Conservation (phyloP, 2,329 filamentous ascomycete species). For the Colletotrichum sp. region DNA sequence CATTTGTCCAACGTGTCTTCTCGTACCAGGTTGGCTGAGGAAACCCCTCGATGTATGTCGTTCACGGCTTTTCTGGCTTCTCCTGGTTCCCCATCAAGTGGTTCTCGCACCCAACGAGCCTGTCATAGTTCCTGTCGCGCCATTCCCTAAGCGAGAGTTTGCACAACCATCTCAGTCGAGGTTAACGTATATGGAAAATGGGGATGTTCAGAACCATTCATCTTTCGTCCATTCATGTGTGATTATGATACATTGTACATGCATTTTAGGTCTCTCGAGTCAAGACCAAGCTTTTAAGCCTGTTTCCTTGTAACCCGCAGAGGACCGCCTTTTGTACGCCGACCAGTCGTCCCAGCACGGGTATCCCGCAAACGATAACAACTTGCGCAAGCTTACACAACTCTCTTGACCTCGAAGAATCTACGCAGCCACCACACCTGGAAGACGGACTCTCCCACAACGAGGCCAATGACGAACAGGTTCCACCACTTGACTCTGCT, state of each 20-base stretch:
- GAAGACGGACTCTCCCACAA: conserved; percentile 92
- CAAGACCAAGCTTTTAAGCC: background rate
- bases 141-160: background rate
- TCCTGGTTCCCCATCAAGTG: background rate
- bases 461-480: conserved; percentile 88
- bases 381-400: conserved; percentile 53
- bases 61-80: background rate
- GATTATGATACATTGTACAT: conserved; percentile 14
- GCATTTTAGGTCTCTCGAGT: background rate
- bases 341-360: conserved; percentile 1
- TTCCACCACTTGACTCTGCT: conserved; percentile 99
- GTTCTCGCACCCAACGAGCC: background rate
- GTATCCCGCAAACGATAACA: conserved; percentile 3
- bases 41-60: background rate
- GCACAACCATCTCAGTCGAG: background rate
- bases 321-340: background rate
- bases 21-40: background rate
- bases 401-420: conserved; percentile 89
- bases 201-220: background rate
- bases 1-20: background rate
- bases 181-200: background rate
- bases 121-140: background rate
- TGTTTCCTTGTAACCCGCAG: background rate
- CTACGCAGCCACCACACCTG: conserved; percentile 99
- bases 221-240: conserved; percentile 10